Percentiles rank a stretch among this genome's conserved stretches.
Conservation (phyloP, 495 filamentous ascomycete genomes). For the Lophiotrema nucula region DNA sequence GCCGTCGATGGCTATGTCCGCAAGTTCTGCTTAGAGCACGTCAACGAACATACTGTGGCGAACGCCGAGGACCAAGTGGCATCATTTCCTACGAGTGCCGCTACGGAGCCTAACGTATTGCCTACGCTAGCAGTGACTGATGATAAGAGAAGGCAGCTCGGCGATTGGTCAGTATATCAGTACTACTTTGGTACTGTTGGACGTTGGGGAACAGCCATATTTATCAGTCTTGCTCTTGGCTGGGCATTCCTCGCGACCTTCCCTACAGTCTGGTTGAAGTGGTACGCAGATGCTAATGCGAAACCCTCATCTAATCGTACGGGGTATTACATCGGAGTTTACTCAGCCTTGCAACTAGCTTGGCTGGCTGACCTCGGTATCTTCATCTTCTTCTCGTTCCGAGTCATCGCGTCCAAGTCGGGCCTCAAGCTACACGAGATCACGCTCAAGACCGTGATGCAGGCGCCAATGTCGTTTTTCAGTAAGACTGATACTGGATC, state of each 20-base stretch:
- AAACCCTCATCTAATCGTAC: not conserved
- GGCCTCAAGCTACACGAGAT: conserved; percentile 1
- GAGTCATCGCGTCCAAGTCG: not conserved
- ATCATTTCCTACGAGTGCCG: not conserved
- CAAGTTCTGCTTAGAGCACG: not conserved
- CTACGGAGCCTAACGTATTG: not conserved
- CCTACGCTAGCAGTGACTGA: not conserved
- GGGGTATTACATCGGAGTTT: conserved; percentile 13
- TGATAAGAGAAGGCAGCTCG: conserved; percentile 7
- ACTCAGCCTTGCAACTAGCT: not conserved
- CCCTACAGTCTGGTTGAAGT: conserved; percentile 23
- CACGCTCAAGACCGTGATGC: conserved; percentile 2
- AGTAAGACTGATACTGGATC: conserved; percentile 10
- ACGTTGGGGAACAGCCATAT: not conserved
- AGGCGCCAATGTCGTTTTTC: conserved; percentile 21
- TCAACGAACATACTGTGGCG: not conserved
- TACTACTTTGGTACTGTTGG: conserved; percentile 20
- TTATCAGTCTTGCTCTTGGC: not conserved
- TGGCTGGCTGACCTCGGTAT: not conserved
- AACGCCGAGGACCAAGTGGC: not conserved
- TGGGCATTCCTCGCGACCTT: conserved; percentile 7
- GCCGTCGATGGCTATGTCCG: conserved; percentile 8
- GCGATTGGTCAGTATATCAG: conserved; percentile 9
- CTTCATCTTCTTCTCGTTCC: not conserved
- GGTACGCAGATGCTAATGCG: conserved; percentile 10